Evolutionary conservation across 2,329 filamentous ascomycete species (phyloP), one percentile per base, ranked within the genome.

Genomic region (Xylaria polymorpha): DNA sequence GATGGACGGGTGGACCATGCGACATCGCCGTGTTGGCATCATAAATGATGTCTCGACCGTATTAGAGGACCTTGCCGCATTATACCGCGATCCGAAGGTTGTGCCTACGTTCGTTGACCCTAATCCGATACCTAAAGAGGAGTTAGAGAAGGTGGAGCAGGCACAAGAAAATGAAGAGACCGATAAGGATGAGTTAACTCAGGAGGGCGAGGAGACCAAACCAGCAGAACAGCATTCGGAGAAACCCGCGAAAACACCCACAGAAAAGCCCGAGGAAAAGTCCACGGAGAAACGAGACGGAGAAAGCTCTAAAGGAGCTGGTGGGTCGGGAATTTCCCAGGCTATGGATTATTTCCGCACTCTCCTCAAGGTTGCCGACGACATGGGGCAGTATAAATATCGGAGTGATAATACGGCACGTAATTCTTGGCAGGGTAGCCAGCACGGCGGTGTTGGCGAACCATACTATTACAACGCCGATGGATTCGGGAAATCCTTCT

Each of bases 341-440:
- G 67, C 72, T 1, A 67, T 78, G 20, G 72, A 73, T 35, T 80
- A 74, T 48, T 79, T 79, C 57, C 61, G 69, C 4, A 62, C 75
- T 12, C 74, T 81, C 3, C 60, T 78, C 7, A 68, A 73, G 37
- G 73, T 77, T 4, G 70, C 73, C 7, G 75, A 80, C 35, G 74
- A 75, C 5, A 79, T 81, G 75, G 74, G 73, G 32, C 64, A 69
- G 46, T 67, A 78, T 64, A 72, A 81, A 76, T 76, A 74, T 57
- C 68, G 74, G 18, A 72, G 72, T 64, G 61, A 73, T 25, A 72
- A 70, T 39, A 69, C 55, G 1, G 70, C 73, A 4, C 79, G 86
- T 37, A 87, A 88, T 75, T 84, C 81, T 12, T 88, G 86, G 86
- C 86, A 88, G 73, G 75, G 74, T 2, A 81, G 82, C 37, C 86